A percentile compares a stretch with the other conserved stretches of the same genome.
These are phyloP conservation scores for Yamadazyma atlantica DNA, from an alignment of 1,139 yeast genomes.

Conservation along the genomic window DNA sequence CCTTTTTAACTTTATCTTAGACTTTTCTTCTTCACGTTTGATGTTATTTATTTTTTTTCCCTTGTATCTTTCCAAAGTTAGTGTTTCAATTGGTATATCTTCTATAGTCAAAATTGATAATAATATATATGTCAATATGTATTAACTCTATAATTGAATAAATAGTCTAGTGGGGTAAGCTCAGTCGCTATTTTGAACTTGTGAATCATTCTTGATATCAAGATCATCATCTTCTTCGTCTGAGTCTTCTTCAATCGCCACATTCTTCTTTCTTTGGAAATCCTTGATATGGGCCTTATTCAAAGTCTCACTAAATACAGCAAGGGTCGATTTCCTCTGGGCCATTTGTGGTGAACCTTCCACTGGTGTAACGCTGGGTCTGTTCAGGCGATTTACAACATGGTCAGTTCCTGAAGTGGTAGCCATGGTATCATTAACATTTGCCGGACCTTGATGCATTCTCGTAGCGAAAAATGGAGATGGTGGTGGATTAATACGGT, in stretches of 20 bases:
- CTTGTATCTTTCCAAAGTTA: background rate
- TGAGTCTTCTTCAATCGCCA: slow-evolving; percentile 33
- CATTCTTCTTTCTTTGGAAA: slow-evolving; percentile 66
- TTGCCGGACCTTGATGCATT: background rate
- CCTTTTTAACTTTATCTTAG: background rate
- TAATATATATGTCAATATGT: no score
- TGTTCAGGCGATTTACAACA: background rate
- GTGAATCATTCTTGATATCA: background rate
- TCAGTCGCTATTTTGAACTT: background rate
- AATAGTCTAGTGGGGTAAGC: no score
- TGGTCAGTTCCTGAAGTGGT: background rate
- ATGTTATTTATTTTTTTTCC: slow-evolving; percentile 1
- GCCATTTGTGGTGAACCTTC: slow-evolving; percentile 4
- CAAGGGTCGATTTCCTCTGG: slow-evolving; percentile 36
- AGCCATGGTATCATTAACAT: background rate
- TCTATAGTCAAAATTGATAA: no score
- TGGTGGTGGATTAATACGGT: slow-evolving; percentile 2
- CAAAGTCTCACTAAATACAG: slow-evolving; percentile 57
- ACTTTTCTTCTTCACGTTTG: background rate
- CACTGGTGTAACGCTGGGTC: slow-evolving; percentile 2
- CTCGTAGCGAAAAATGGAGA: background rate
- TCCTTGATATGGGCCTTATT: slow-evolving; percentile 86
- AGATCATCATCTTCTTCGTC: slow-evolving; percentile 27
- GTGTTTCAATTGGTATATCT: background rate
- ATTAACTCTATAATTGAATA: no score